Evolutionary conservation across 192 early-diverging fungal species (phyloP).

Genomic region (Podila verticillata): DNA sequence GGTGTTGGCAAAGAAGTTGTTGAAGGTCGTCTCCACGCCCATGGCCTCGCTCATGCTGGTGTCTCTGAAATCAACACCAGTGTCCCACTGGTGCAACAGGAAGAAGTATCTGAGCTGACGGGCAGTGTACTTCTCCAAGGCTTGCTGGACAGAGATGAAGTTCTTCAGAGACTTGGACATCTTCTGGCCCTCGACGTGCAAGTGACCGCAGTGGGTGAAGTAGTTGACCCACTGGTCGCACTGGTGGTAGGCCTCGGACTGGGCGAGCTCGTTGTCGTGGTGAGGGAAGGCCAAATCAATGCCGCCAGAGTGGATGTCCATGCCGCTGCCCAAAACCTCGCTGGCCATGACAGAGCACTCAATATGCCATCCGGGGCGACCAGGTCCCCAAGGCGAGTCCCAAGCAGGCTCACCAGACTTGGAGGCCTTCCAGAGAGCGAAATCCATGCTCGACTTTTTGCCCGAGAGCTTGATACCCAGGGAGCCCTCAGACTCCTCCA

Average conservation of each 20-base stretch:
- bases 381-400: conserved; percentile 92
- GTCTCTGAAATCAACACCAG: conserved; percentile 85
- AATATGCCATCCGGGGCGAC: conserved; percentile 99
- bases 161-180: conserved; percentile 99
- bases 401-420: conserved; percentile 96
- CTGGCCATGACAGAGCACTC: conserved; percentile 99
- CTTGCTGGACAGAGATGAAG: conserved; percentile 93
- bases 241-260: conserved; percentile 92
- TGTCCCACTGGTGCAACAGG: conserved; percentile 88
- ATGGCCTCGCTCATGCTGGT: conserved; percentile 81
- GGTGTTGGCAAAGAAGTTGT: conserved; percentile 90
- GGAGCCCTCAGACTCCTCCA: conserved; percentile 93
- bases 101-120: conserved; percentile 92
- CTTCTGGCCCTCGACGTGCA: conserved; percentile 95
- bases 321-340: conserved; percentile 83
- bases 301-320: conserved; percentile 97
- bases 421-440: conserved; percentile 95
- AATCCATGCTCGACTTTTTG: conserved; percentile 83
- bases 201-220: conserved; percentile 96
- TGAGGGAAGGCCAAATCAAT: conserved; percentile 97
- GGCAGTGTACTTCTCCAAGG: conserved; percentile 80
- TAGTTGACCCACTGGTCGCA: conserved; percentile 99
- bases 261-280: conserved; percentile 98
- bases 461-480: conserved; percentile 72
- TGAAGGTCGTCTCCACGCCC: conserved; percentile 77